Base-by-base conservation (phyloP, 2,329 filamentous ascomycete genomes). In the Exserohilum rostratum region DNA sequence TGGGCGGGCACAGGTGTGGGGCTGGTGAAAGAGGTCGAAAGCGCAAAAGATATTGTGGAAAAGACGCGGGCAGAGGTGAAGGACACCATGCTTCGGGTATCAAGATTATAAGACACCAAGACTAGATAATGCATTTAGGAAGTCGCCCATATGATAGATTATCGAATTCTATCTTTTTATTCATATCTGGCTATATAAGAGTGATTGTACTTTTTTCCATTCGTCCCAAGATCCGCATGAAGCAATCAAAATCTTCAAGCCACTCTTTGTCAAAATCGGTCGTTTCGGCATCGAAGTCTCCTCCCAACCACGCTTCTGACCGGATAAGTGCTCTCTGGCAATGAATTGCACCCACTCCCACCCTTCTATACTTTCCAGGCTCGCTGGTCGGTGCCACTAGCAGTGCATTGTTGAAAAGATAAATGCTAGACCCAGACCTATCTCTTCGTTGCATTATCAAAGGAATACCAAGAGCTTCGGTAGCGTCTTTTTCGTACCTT, bases 1-100 rank as follows among this genome's bases (percentile, higher is more conserved):
- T 74, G 69, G 70, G 85, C 83, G 11, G 86, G 86, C 2, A 83
- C 84, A 5, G 85, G 83, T 0, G 81, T 88, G 9, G 86, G 86
- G 0, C 71, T 88, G 57, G 78, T 87, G 2, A 81, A 74, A 29
- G 67, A 79, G 35, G 75, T 84, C 2, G 74, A 78, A 60, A 68
- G 75, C 31, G 85, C 85, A 11, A 75, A 64, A 17, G 77, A 82
- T 5, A 85, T 88, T 61, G 79, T 85, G 3, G 68, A 76, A 40
- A 31, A 27, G 3, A 70, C 79, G 6, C 72, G 78, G 49, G 62
- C 68, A n/a, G 77, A 77, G 44, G 73, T 76, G 11, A 69, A 47
- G 42, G 61, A 61, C 22, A 60, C 75, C 9, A 51, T 81, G 53
- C 65, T 56, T 38, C 64, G 63, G 18, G 17, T 58, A 7, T 18